These are phyloP conservation scores for Hypericum perforatum DNA, from an alignment of 345 rosid genomes.

Conservation along the genomic window DNA sequence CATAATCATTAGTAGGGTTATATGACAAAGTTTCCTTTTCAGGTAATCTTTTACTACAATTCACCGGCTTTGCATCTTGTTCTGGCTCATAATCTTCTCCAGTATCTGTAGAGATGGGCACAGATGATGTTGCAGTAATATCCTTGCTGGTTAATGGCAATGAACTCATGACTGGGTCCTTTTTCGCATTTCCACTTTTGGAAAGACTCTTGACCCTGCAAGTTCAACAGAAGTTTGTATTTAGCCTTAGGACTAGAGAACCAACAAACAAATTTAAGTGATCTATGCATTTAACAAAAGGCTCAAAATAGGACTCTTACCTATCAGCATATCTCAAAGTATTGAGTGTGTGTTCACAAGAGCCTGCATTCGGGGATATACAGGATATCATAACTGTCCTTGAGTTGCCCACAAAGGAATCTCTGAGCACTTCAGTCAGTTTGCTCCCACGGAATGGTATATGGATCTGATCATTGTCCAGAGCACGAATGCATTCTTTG, in stretches of 20 bases:
- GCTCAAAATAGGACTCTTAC: conserved; percentile 25
- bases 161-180: conserved; percentile 53
- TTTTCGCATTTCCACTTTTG: conserved; percentile 68
- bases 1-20: conserved; percentile 33
- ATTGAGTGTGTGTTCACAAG: conserved; percentile 90
- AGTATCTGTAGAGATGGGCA: conserved; percentile 29
- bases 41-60: conserved; percentile 45
- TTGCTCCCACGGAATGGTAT: conserved; percentile 95
- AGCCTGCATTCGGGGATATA: conserved; percentile 93
- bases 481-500: conserved; percentile 93
- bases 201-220: conserved; percentile 95
- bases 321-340: conserved; percentile 95
- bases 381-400: conserved; percentile 95
- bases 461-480: conserved; percentile 93
- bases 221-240: conserved; percentile 14
- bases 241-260: conserved; percentile 5
- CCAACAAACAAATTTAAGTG: conserved; percentile 3
- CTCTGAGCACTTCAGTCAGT: conserved; percentile 95
- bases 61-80: conserved; percentile 41
- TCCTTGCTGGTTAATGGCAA: conserved; percentile 43
- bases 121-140: conserved; percentile 35
- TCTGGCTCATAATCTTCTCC: conserved; percentile 49
- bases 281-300: neutral
- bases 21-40: conserved; percentile 50
- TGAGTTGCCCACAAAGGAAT: conserved; percentile 92